These are phyloP conservation scores for Inonotus hispidus DNA, from an alignment of 1,284 basidiomycete species.

Conservation along the genomic window DNA sequence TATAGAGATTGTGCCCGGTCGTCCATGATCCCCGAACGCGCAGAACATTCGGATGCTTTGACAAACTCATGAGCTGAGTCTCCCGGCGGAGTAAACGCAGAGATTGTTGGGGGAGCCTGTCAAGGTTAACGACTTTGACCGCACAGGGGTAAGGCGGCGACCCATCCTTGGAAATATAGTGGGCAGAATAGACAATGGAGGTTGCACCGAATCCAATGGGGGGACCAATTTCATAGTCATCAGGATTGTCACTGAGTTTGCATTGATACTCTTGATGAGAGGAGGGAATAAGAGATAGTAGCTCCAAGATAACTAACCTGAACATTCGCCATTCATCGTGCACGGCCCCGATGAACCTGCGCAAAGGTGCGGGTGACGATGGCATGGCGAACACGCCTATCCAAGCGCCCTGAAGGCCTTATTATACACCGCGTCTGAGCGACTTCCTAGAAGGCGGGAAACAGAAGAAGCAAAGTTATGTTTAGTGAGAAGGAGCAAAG, in stretches of 20 bases:
- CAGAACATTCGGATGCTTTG: constrained; percentile 89
- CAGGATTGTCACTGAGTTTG: constrained; percentile 49
- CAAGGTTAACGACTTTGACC: constrained; percentile 85
- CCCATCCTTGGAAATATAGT: constrained; percentile 44
- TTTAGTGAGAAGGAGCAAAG: background rate
- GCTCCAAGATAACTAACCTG: constrained; percentile 41
- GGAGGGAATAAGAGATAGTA: background rate
- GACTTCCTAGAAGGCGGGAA: background rate
- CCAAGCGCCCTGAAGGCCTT: background rate
- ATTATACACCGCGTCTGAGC: background rate
- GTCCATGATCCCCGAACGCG: constrained; percentile 89
- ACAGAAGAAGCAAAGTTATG: background rate
- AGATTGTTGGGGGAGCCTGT: constrained; percentile 62
- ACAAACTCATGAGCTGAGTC: constrained; percentile 87
- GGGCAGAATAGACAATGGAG: constrained; percentile 78
- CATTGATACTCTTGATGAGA: constrained; percentile 1
- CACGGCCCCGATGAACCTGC: constrained; percentile 63
- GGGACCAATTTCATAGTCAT: constrained; percentile 68
- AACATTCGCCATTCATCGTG: constrained; percentile 82
- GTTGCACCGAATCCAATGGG: constrained; percentile 85
- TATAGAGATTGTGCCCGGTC: constrained; percentile 75
- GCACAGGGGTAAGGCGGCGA: constrained; percentile 57
- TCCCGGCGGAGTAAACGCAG: constrained; percentile 72
- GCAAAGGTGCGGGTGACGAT: background rate
- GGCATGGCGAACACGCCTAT: background rate